Base-by-base conservation (phyloP, 257 asterid species). In the Penstemon barbatus region DNA sequence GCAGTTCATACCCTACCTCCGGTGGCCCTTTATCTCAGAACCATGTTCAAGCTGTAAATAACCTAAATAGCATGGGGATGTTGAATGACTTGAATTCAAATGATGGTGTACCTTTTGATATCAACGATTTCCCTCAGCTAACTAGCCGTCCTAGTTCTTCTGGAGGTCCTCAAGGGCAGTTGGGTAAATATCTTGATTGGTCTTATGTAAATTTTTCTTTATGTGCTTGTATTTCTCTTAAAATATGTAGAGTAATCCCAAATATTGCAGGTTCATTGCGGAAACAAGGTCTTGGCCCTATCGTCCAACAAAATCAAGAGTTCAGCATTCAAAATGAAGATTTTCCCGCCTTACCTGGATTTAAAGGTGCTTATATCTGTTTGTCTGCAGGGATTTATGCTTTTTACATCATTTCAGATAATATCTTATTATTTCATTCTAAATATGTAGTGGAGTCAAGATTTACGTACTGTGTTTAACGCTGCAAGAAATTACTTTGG, bases 261-360 rank as follows among this genome's bases (percentile, higher is more conserved):
- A 66, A 69, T 53, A 71, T 80, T 77, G 80, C 84, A 94, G 99
- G 97, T 76, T 87, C 97, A 45, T 71, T 94, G 85, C 89, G 97
- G 74, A 91, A 94, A 77, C 99, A 94, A 82, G 89, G 92, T 75
- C 86, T 87, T 53, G 78, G 89, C 77, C 89, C 96, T 58, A 84
- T 94, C 44, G 93, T 80, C 75, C 99, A 94, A 77, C 99, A 89
- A 82, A 94, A 91, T 82, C 99, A 94, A 76, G 99, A 94, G 79
- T 94, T 94, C 79, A 94, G 98, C 79, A 94, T 94, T 73, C 98
- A 94, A 76, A 91, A 89, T 76, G 99, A 94, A 86, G 99, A 94
- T 79, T 94, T 94, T 69, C 99, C 99, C 42, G 99, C 98, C 70
- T 85, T 94, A 65, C 97, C 96, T 66, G 99, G 99, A 75, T 87